Base-by-base conservation (phyloP, 164 flowering plant genomes). In the Echeveria elegans region DNA sequence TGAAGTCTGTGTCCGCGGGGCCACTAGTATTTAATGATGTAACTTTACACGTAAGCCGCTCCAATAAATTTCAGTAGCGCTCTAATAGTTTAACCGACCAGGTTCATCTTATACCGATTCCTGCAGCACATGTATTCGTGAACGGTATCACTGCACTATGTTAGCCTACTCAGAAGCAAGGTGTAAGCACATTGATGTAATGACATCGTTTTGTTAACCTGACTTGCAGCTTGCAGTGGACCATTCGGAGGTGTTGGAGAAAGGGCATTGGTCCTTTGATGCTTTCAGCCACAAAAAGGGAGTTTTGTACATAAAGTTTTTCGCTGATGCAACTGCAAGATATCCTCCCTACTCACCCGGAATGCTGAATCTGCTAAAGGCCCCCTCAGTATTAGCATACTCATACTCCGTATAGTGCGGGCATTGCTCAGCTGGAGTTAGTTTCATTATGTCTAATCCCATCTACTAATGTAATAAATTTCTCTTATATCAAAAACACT, bases 201-300 rank as follows among this genome's bases (percentile, higher is more conserved):
- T 24, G 6, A 14, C 0, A 8, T 14, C 0, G 50, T 14, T 56
- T 0, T 56, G 5, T 28, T 6, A 30, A 56, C 59, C 68, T 72
- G 59, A 29, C 68, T 12, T 81, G 82, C 93, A 92, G 98, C 77
- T 87, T 69, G 75, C 88, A 0, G 74, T 70, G 60, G 76, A 66
- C 98, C 98, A 43, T 90, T 93, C 73, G 98, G 98, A 71, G 98
- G 98, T 67, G 98, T 90, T 18, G 92, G 87, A 21, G 95, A 86
- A 74, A 92, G 98, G 73, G 97, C 96, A 63, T 82, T 77, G 68
- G 97, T 88, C 95, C 24, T 88, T 88, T 32, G 92, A 92, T 67
- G 85, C 92, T 41, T 89, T 89, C 66, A 89, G 86, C 72, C 98
- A 92, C 74, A 88, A 81, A 77, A 92, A 92, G 73, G 84, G 92